phyloP scores from a whole-genome alignment of 345 rosid species.

The Corchorus capsularis region DNA sequence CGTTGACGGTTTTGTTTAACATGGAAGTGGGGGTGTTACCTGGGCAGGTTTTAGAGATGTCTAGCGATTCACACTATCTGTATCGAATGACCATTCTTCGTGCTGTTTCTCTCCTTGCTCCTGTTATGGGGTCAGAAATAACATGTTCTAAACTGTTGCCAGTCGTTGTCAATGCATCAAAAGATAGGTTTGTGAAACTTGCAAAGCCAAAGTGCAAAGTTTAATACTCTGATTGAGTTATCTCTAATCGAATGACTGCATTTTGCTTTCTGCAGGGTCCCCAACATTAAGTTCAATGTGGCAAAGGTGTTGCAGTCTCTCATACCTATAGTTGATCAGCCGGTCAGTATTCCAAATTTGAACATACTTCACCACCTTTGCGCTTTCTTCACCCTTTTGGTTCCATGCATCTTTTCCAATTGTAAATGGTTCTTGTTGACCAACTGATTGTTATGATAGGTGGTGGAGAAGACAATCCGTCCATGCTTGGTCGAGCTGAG shows the following conservation, averaged over 20 bases:
- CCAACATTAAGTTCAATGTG: slow-evolving; percentile 94
- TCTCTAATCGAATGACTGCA: slow-evolving; percentile 19
- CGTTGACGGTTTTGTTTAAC: slow-evolving; percentile 1
- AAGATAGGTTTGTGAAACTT: slow-evolving; percentile 60
- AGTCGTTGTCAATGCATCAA: slow-evolving; percentile 65
- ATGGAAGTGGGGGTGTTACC: slow-evolving; percentile 7
- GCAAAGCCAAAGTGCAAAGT: not conserved
- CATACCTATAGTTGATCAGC: slow-evolving; percentile 75
- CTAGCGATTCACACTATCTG: slow-evolving; percentile 73
- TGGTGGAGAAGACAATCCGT: slow-evolving; percentile 72
- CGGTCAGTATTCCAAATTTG: slow-evolving; percentile 49
- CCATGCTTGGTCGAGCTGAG: slow-evolving; percentile 83
- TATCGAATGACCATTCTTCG: slow-evolving; percentile 87
- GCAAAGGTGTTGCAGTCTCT: slow-evolving; percentile 95
- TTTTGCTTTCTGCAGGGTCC: slow-evolving; percentile 59
- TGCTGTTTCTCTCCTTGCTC: slow-evolving; percentile 80
- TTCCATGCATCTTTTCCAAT: not conserved
- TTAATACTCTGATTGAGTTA: slow-evolving; percentile 3
- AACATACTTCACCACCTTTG: not conserved
- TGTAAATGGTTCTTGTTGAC: not conserved
- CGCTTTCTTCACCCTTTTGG: not conserved
- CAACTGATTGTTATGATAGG: slow-evolving; percentile 36
- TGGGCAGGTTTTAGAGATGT: slow-evolving; percentile 78
- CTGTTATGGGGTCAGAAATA: slow-evolving; percentile 88
- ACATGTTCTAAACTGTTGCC: slow-evolving; percentile 86